Base-by-base conservation (phyloP, 2,329 filamentous ascomycete species). In the Dichotomopilus funicola region DNA sequence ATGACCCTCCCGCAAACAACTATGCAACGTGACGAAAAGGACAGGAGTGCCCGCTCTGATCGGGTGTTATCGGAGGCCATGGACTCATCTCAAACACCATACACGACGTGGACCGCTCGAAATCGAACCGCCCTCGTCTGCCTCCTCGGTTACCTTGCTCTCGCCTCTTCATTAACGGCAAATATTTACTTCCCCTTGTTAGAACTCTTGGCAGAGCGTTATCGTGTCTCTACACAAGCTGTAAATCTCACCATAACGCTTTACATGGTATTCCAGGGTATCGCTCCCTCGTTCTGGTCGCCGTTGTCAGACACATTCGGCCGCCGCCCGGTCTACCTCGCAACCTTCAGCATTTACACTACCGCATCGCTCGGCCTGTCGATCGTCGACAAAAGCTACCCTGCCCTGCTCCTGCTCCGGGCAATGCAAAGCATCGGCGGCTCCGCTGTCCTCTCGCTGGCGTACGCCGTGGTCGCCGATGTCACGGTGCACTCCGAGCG, bases 161-260 rank as follows among this genome's bases (percentile, higher is more conserved):
- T 51, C 3, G 49, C 49, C 11, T 51, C 49, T 6, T 51, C 49
- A 7, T 42, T 51, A 4, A 51, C 49, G 4, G 49, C 49, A n/a
- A 51, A 51, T 42, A 51, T 51, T 42, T 51, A 51, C 34, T 51
- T 51, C 42, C 49, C 49, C 34, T 27, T 51, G 11, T 11, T 51
- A 6, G 49, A 51, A 13, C 31, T 45, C 8, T 38, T 51, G 9
- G 49, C 49, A 2, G 49, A 37, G 10, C 49, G 40, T 8, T 51
- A 51, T n/a, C 13, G 33, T 5, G 41, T 45, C 4, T 37, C 41
- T 2, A 43, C 49, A n/a, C 49, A 51, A 45, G 49, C 49, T 13
- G 45, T 51, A 40, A 51, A 51, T 34, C 41, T 51, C 6, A 51
- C 49, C 8, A 51, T 51, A 12, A 51, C 49, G 1, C 41, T 51